phyloP scores from a whole-genome alignment of 2,329 filamentous ascomycete species.

The Fusarium odoratissimum region DNA sequence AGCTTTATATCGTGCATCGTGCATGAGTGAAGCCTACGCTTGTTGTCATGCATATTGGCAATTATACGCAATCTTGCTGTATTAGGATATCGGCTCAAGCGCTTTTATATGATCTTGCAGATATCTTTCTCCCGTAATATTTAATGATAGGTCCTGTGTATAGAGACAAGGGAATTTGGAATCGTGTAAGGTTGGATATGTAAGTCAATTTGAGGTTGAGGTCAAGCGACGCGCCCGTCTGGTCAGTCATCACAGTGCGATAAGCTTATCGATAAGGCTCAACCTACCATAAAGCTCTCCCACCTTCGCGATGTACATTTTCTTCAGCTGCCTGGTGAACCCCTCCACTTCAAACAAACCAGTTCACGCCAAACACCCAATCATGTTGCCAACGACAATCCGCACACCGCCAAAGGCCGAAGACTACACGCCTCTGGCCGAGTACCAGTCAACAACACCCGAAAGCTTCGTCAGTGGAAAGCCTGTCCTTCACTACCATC shows the following conservation, averaged over 20 bases:
- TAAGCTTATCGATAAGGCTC: conserved; percentile 35
- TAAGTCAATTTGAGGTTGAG: conserved; percentile 2
- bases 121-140: background rate
- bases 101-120: background rate
- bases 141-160: background rate
- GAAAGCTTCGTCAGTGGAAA: conserved; percentile 77
- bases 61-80: background rate
- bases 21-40: conserved; percentile 46
- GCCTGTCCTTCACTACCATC: conserved; percentile 76
- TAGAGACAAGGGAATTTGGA: background rate
- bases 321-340: conserved; percentile 38
- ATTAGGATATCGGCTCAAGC: background rate
- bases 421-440: conserved; percentile 72
- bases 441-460: conserved; percentile 79
- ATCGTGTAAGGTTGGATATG: background rate
- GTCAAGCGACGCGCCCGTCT: conserved; percentile 5
- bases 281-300: conserved; percentile 36
- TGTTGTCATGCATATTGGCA: conserved; percentile 50
- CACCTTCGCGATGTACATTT: conserved; percentile 35
- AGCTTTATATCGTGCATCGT: conserved; percentile 5
- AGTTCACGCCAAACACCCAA: background rate
- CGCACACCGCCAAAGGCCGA: conserved; percentile 64
- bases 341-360: conserved; percentile 36
- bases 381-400: conserved; percentile 65
- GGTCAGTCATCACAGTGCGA: background rate